Base-by-base conservation (phyloP, 164 flowering plant genomes). In the Vitis rotundifolia region DNA sequence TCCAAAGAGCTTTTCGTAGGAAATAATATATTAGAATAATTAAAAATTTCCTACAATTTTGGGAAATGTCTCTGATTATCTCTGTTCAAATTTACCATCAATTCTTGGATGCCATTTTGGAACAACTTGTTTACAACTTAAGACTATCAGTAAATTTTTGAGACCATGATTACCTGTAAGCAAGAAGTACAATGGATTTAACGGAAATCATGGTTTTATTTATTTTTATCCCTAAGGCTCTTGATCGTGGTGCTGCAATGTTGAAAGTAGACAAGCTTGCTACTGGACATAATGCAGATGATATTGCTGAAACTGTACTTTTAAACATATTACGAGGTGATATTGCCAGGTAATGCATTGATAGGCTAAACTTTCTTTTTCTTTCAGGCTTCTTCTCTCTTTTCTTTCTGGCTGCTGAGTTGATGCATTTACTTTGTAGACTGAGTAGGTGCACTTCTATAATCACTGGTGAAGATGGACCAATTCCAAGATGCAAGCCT, bases 281-380 rank as follows among this genome's bases (percentile, higher is more conserved):
- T 12, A 95, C 99, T 16, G 99, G 98, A 47, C 99, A 95, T 78
- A 95, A 95, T 87, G 98, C 97, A 11, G 99, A 95, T 86, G 99
- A 95, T 75, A 90, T 95, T 66, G 98, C 99, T 55, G 99, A 95
- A 85, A 95, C 99, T 16, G 91, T 95, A 73, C 89, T 95, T 10
- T 69, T 95, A 62, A 95, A 95, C 80, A 93, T 95, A 64, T 85
- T 95, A 71, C 86, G 99, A 48, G 98, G 99, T 69, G 99, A 95
- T 79, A 93, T 95, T 78, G 99, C 99, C 49, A 89, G 99, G 99
- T 95, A 80, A 60, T n/a, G 10, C 11, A n/a, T 69, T 28, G 59
- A 19, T 59, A 7, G 49, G 53, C 8, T 12, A 49, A 29, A 9
- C 11, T 76, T 28, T 18, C 61, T 16, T 66, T 49, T 9, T 50